Conservation (phyloP, 108 stramenopile genomes). For the Stephanodiscus minutulus region DNA sequence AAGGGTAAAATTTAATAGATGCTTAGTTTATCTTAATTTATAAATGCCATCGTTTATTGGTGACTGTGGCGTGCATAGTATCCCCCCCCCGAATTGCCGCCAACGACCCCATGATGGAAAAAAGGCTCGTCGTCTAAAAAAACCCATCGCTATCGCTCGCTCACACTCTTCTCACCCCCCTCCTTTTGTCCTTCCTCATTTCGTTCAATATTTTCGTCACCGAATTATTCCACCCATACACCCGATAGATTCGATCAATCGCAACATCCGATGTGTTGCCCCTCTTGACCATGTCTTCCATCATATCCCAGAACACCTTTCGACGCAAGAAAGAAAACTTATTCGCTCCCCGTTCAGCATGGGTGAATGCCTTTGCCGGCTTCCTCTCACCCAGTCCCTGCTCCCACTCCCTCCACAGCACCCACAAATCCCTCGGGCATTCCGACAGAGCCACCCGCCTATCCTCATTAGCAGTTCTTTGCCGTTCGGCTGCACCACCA, state of each 20-base stretch:
- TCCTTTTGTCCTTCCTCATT: background rate
- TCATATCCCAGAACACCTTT: background rate
- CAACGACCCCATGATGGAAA: too few species aligned
- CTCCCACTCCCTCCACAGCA: constrained; percentile 40
- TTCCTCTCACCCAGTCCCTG: constrained; percentile 24
- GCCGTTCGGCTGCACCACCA: too few species aligned
- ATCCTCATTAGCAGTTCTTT: too few species aligned
- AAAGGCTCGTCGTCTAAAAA: too few species aligned
- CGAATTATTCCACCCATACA: background rate
- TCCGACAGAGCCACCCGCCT: background rate
- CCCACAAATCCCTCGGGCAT: constrained; percentile 8
- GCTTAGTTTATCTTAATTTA: too few species aligned
- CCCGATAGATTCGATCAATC: background rate
- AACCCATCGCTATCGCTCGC: too few species aligned
- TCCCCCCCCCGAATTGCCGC: too few species aligned
- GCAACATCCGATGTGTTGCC: background rate
- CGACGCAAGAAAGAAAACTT: constrained; percentile 22
- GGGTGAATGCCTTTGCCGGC: constrained; percentile 33
- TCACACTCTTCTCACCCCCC: background rate
- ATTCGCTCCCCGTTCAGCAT: constrained; percentile 20
- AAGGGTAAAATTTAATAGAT: too few species aligned
- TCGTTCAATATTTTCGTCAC: background rate
- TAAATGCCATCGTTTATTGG: too few species aligned
- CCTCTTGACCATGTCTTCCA: background rate
- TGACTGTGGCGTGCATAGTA: too few species aligned